Base-by-base conservation (phyloP, 2,329 filamentous ascomycete species). In the Penicillium sp. region DNA sequence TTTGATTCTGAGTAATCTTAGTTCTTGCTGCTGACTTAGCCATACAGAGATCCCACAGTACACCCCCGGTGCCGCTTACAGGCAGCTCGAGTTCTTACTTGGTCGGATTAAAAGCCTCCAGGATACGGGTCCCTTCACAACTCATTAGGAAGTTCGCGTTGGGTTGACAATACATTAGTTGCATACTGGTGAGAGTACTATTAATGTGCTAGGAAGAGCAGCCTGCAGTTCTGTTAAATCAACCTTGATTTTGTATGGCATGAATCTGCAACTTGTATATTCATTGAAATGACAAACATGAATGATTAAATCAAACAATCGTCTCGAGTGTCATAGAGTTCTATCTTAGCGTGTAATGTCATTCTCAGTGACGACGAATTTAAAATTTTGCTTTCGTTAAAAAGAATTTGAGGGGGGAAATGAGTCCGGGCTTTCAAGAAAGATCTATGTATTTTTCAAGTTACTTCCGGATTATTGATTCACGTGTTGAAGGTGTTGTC, bases 31-130 rank as follows among this genome's bases (percentile, higher is more conserved):
- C 33, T 38, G 7, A 22, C 12, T n/a, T 38, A 22, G 2, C 4
- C 51, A 26, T n/a, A 35, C 51, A 53, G 70, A 76, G 63, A 75
- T 85, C 6, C 84, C 85, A 0, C 86, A 91, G 75, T 92, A 91
- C 70, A 85, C 87, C 19, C 89, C 91, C 0, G 84, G 83, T 15
- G 88, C 88, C 0, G 84, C 88, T 0, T 92, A 91, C 72, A 81
- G 91, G 37, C 88, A 91, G 61, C 74, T 94, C 22, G 91, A 95
- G 81, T 89, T 90, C 70, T 74, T 95, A 68, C 81, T 96, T 1
- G 91, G 91, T 0, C 81, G 90, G 42, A 86, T 93, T 10, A 78
- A 85, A 5, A 85, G 81, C 62, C 71, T 91, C 2, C 64, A 67
- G 54, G 53, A 69, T 15, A 58, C 30, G 17, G 63, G 61, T 3